phyloP scores from a whole-genome alignment of 345 rosid genomes.

The Linum trigynum region DNA sequence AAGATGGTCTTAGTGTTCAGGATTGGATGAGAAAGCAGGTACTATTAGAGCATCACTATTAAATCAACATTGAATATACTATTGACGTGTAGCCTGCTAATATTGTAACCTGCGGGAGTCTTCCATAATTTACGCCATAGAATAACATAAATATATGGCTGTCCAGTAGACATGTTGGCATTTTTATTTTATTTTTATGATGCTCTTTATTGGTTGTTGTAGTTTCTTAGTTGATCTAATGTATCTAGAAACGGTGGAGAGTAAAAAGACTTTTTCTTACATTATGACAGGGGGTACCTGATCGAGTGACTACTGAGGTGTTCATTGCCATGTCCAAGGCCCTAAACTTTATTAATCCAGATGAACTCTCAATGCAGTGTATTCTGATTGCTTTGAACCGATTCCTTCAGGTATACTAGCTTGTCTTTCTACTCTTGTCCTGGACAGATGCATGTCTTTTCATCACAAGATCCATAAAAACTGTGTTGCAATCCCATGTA shows the following conservation, averaged over 20 bases:
- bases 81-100: background rate
- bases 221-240: background rate
- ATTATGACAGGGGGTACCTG: conserved; percentile 64
- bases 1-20: conserved; percentile 72
- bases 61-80: background rate
- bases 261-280: background rate
- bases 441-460: background rate
- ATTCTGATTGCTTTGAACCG: conserved; percentile 85
- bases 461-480: background rate
- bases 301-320: conserved; percentile 85
- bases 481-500: background rate
- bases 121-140: background rate
- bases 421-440: background rate
- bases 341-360: conserved; percentile 82
- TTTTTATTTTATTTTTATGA: too few relatives aligned
- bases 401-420: conserved; percentile 70
- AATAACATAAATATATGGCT: background rate
- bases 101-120: too few relatives aligned
- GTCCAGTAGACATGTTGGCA: background rate
- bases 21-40: conserved; percentile 95
- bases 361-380: conserved; percentile 93
- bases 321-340: conserved; percentile 99
- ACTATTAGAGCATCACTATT: conserved; percentile 3
- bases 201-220: too few relatives aligned
- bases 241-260: background rate